Percentiles rank a stretch among this genome's conserved stretches.
Conservation (phyloP, 2,329 filamentous ascomycete species). For the Simplicillium sp. region DNA sequence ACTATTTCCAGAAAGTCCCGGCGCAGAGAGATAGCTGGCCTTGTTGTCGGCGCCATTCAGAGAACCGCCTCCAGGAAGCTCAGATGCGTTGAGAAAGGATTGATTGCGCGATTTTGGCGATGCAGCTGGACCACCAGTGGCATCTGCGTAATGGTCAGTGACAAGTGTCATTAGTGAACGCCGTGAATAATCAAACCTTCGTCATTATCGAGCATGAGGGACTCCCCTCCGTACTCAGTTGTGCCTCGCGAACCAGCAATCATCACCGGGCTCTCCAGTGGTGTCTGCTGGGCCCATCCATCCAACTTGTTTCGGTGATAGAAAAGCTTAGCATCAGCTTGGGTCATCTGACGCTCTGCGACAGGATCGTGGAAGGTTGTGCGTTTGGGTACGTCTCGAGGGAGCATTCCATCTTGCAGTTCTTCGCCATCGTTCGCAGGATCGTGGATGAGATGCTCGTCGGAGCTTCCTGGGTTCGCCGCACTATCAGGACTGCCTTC, state of each 20-base stretch:
- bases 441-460: constrained; percentile 11
- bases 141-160: neutral
- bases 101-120: neutral
- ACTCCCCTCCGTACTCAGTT: constrained; percentile 27
- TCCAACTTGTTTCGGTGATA: constrained; percentile 81
- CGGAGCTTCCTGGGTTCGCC: constrained; percentile 11
- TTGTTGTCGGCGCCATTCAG: neutral
- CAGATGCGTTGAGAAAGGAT: too few relatives aligned
- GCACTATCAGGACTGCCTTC: constrained; percentile 5
- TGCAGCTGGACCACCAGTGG: neutral
- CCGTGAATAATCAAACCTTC: constrained; percentile 5
- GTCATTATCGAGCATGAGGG: constrained; percentile 20
- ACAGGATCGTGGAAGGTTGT: constrained; percentile 92
- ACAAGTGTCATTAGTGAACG: too few relatives aligned
- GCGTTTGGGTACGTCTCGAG: constrained; percentile 52
- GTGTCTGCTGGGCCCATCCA: constrained; percentile 31
- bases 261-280: constrained; percentile 37
- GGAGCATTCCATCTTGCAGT: constrained; percentile 47
- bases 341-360: constrained; percentile 87
- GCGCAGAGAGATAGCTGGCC: constrained; percentile 37
- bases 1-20: constrained; percentile 56
- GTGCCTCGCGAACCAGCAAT: constrained; percentile 21
- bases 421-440: constrained; percentile 17
- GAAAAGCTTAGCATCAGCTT: constrained; percentile 90
- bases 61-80: neutral